A percentile compares a stretch with the other conserved stretches of the same genome.
phyloP scores from a whole-genome alignment of 352 stramenopile species.

The Phytophthora palmivora region DNA sequence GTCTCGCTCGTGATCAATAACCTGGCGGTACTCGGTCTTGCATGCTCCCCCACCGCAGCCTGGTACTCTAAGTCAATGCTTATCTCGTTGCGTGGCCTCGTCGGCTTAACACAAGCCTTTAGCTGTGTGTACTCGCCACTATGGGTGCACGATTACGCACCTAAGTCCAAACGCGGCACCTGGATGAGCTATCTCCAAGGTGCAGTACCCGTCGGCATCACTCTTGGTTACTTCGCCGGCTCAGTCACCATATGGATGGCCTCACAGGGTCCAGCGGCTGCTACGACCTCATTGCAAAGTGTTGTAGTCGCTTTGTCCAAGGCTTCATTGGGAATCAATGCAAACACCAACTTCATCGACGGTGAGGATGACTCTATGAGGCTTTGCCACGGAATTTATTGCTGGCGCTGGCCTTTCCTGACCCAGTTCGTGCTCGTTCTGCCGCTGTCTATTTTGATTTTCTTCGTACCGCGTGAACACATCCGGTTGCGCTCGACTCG shows the following conservation, averaged over 20 bases:
- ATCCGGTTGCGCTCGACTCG: conserved; percentile 63
- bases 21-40: conserved; percentile 74
- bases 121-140: conserved; percentile 87
- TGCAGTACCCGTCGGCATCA: conserved; percentile 77
- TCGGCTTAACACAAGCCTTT: conserved; percentile 84
- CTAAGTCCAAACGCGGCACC: conserved; percentile 59
- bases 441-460: conserved; percentile 78
- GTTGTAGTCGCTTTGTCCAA: conserved; percentile 25
- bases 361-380: conserved; percentile 42
- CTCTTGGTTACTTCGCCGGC: conserved; percentile 77
- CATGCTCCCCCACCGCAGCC: conserved; percentile 59
- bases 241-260: conserved; percentile 76
- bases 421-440: conserved; percentile 78
- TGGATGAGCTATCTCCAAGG: conserved; percentile 91
- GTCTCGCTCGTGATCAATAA: conserved; percentile 83
- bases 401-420: conserved; percentile 89
- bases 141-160: conserved; percentile 90
- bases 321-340: conserved; percentile 23
- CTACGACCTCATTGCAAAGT: conserved; percentile 15
- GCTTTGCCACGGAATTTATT: conserved; percentile 80
- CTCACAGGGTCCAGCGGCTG: conserved; percentile 19
- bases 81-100: conserved; percentile 71
- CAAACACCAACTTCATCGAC: conserved; percentile 41
- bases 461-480: conserved; percentile 79
- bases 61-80: conserved; percentile 84